phyloP scores from a whole-genome alignment of 2,329 filamentous ascomycete species.

The Botrytis aclada region DNA sequence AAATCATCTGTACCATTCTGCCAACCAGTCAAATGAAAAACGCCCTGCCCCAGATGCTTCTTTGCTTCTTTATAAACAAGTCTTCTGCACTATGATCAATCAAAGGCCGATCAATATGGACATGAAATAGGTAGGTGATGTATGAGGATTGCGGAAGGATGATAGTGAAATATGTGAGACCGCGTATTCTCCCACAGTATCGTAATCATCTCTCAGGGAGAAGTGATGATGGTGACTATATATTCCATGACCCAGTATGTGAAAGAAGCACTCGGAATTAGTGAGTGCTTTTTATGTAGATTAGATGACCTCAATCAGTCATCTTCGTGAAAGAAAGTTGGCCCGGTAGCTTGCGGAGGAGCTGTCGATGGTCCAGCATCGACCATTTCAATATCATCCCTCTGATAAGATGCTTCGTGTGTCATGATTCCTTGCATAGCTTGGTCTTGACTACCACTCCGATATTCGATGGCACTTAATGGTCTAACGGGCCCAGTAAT shows the following conservation, averaged over 20 bases:
- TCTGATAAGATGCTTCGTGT: constrained; percentile 23
- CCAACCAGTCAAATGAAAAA: constrained; percentile 9
- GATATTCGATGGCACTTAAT: constrained; percentile 37
- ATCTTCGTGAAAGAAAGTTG: constrained; percentile 37
- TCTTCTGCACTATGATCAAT: constrained; percentile 4
- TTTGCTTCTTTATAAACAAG: constrained; percentile 13
- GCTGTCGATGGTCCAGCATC: constrained; percentile 36
- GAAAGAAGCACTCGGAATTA: background rate
- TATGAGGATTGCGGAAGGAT: background rate
- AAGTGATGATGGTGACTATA: background rate
- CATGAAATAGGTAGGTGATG: background rate
- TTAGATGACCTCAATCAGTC: constrained; percentile 19
- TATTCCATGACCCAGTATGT: background rate
- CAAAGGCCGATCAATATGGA: constrained; percentile 5
- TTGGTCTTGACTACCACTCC: constrained; percentile 29
- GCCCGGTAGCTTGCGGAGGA: constrained; percentile 31
- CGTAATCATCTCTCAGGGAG: background rate
- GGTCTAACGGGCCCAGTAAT: constrained; percentile 30
- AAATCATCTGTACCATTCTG: constrained; percentile 3
- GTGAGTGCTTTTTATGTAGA: background rate
- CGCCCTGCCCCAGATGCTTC: constrained; percentile 10
- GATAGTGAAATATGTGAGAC: background rate
- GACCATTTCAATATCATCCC: constrained; percentile 34
- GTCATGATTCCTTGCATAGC: constrained; percentile 30
- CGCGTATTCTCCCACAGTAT: background rate